These are phyloP conservation scores for Candida tallmaniae DNA, from an alignment of 805 yeast species.

Conservation along the genomic window DNA sequence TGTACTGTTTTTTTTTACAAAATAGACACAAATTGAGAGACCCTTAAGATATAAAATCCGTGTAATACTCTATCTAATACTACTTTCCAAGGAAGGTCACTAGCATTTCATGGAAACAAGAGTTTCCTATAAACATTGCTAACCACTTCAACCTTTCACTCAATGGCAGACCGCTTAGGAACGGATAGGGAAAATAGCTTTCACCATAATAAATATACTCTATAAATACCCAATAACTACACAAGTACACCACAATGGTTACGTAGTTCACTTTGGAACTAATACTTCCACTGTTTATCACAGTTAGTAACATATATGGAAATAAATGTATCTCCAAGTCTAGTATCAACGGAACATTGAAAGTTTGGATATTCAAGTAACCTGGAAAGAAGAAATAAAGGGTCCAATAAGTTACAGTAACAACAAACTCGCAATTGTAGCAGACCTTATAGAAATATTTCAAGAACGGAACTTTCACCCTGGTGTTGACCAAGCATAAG, in stretches of 20 bases:
- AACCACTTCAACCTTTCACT: conserved; percentile 5
- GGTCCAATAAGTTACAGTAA: conserved; percentile 21
- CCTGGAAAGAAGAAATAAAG: conserved; percentile 14
- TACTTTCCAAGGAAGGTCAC: no score
- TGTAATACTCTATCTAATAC: no score
- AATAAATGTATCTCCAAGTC: conserved; percentile 23
- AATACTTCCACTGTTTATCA: background rate
- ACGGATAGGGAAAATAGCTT: conserved; percentile 9
- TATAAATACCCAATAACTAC: conserved; percentile 15
- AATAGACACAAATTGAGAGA: no score
- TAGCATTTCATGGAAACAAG: conserved; percentile 5
- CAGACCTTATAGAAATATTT: conserved; percentile 8
- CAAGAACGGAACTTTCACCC: background rate
- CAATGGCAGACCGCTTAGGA: conserved; percentile 4
- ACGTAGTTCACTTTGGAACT: conserved; percentile 1
- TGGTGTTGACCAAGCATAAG: background rate
- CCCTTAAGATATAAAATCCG: no score
- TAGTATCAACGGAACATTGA: conserved; percentile 13
- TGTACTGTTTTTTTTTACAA: no score
- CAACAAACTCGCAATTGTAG: conserved; percentile 19
- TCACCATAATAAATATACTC: conserved; percentile 10
- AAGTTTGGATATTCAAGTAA: conserved; percentile 13
- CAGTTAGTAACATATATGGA: conserved; percentile 18
- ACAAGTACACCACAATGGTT: conserved; percentile 9
- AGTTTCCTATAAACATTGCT: conserved; percentile 1